Conservation (phyloP, 2,329 filamentous ascomycete genomes). For the Aspergillus sp. region DNA sequence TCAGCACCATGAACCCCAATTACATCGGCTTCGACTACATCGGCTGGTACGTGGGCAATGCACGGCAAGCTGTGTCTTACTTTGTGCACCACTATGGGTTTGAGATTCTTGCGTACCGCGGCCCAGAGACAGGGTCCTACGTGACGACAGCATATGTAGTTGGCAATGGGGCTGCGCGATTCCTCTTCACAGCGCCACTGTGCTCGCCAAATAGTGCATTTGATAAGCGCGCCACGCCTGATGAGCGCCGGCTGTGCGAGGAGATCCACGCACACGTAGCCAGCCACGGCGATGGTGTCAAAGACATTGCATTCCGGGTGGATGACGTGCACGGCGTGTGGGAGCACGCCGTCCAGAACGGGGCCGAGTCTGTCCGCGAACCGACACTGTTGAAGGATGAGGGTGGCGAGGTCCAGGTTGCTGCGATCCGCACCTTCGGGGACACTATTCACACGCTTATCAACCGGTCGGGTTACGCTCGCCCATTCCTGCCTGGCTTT, state of each 20-base stretch:
- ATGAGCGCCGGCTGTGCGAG: constrained; percentile 57
- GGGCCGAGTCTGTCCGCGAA: constrained; percentile 10
- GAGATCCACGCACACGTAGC: constrained; percentile 77
- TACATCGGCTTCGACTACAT: constrained; percentile 69
- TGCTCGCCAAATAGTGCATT: constrained; percentile 54
- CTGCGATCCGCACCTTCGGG: constrained; percentile 78
- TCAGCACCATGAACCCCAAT: constrained; percentile 27
- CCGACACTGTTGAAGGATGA: constrained; percentile 1
- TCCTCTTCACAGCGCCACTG: constrained; percentile 79
- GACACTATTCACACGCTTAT: constrained; percentile 87
- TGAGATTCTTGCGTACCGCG: constrained; percentile 69
- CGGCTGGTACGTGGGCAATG: constrained; percentile 86
- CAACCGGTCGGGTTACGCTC: constrained; percentile 62
- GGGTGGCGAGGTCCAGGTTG: constrained; percentile 56
- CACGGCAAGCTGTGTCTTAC: constrained; percentile 79
- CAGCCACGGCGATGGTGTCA: constrained; percentile 79
- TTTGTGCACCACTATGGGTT: constrained; percentile 79
- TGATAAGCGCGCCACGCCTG: constrained; percentile 59
- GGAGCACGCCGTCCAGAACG: constrained; percentile 55
- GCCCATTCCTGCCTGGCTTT: constrained; percentile 75
- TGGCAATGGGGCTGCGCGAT: constrained; percentile 68
- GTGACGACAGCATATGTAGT: constrained; percentile 77
- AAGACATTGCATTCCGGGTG: constrained; percentile 84
- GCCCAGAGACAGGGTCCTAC: constrained; percentile 78
- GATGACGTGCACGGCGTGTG: constrained; percentile 76